Conservation (phyloP, 2,329 filamentous ascomycete species). For the Calycina marina region DNA sequence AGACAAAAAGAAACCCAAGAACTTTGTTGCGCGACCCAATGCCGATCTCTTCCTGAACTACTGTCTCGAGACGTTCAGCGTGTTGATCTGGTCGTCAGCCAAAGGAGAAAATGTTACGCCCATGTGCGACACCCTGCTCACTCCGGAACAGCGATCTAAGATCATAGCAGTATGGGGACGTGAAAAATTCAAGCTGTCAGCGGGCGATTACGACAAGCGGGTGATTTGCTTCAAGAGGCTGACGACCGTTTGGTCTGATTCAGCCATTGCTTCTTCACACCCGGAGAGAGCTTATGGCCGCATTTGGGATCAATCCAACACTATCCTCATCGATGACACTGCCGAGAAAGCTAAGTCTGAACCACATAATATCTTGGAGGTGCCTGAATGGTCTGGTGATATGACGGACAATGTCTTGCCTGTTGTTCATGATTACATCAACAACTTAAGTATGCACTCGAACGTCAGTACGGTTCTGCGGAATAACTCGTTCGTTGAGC, state of each 20-base stretch:
- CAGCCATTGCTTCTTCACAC: constrained; percentile 28
- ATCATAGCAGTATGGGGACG: constrained; percentile 66
- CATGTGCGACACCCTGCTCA: constrained; percentile 54
- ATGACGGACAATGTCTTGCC: constrained; percentile 29
- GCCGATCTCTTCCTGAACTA: constrained; percentile 57
- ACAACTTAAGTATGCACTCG: constrained; percentile 34
- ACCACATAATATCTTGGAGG: constrained; percentile 66
- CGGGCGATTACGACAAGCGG: constrained; percentile 48
- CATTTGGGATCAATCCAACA: constrained; percentile 70
- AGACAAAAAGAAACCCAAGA: constrained; percentile 30
- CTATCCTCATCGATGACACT: constrained; percentile 79
- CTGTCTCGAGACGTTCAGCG: constrained; percentile 57
- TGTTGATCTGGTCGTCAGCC: constrained; percentile 88
- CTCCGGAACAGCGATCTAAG: constrained; percentile 31
- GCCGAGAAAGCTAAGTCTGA: constrained; percentile 66
- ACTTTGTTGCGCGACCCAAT: constrained; percentile 52
- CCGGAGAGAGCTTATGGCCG: constrained; percentile 27
- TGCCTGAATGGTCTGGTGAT: constrained; percentile 59
- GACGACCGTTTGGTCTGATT: constrained; percentile 51
- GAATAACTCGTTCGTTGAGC: background rate
- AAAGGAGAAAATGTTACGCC: constrained; percentile 53
- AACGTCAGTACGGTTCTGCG: constrained; percentile 38
- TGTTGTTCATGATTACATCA: constrained; percentile 47
- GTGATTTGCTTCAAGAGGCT: constrained; percentile 88
- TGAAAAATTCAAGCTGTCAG: constrained; percentile 55